phyloP scores from a whole-genome alignment of 2,329 filamentous ascomycete species.

The Atkinsonella hypoxylon region DNA sequence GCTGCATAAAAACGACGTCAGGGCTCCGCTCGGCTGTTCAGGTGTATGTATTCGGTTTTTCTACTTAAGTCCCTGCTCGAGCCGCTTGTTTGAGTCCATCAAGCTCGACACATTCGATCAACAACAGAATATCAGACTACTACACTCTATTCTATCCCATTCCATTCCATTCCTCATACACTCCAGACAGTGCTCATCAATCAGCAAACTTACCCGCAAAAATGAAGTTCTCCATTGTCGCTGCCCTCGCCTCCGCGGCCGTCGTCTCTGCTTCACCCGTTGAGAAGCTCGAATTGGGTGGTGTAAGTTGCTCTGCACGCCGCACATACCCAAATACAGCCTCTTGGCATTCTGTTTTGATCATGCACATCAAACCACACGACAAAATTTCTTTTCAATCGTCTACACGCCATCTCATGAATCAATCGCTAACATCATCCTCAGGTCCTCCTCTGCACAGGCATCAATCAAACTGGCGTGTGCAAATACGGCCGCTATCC shows the following conservation, averaged over 20 bases:
- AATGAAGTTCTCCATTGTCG: constrained; percentile 20
- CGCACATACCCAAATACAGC: not conserved
- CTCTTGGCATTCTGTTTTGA: not conserved
- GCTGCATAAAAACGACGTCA: not conserved
- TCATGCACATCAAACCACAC: not conserved
- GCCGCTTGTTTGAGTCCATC: no score
- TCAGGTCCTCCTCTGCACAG: constrained; percentile 39
- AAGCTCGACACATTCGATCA: no score
- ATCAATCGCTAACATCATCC: not conserved
- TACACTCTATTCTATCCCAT: no score
- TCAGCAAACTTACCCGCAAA: constrained; percentile 1
- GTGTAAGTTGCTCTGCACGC: constrained; percentile 25
- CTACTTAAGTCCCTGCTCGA: no score
- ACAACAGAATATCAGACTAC: no score
- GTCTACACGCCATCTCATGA: not conserved
- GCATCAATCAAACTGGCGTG: constrained; percentile 34
- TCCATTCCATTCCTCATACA: not conserved
- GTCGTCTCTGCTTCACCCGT: constrained; percentile 18
- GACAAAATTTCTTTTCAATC: no score
- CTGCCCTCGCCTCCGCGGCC: constrained; percentile 12
- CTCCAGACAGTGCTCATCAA: not conserved
- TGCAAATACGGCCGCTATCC: constrained; percentile 33
- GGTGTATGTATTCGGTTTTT: no score
- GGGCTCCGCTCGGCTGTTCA: not conserved
- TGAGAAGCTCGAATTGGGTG: constrained; percentile 31